Conservation (phyloP, 306 rosid genomes). For the Astragalus glycyphyllos region DNA sequence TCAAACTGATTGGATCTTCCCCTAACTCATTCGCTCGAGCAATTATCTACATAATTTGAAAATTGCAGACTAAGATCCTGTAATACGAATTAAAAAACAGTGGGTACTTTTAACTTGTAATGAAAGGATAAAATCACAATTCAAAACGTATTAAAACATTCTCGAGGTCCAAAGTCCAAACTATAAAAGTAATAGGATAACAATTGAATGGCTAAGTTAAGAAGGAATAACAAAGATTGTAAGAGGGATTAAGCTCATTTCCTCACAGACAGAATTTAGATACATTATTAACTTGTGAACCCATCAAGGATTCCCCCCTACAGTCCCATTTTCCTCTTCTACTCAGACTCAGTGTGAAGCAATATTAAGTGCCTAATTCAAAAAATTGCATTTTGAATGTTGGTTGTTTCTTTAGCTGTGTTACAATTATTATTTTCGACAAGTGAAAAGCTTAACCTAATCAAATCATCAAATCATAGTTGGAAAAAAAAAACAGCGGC, state of each 20-base stretch:
- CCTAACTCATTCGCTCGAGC: constrained; percentile 86
- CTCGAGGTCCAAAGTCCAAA: constrained; percentile 24
- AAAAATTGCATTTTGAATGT: constrained; percentile 18
- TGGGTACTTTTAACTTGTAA: constrained; percentile 54
- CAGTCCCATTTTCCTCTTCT: constrained; percentile 15
- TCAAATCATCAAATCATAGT: not conserved
- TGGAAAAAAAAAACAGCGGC: not conserved
- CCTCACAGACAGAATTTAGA: not conserved
- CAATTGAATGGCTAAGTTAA: constrained; percentile 4
- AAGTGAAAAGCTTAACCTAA: constrained; percentile 1
- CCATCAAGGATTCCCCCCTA: constrained; percentile 10
- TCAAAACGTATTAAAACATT: not conserved
- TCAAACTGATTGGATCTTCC: constrained; percentile 87
- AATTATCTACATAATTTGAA: constrained; percentile 97
- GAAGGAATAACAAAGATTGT: constrained; percentile 6
- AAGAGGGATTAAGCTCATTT: constrained; percentile 2
- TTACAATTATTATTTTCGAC: constrained; percentile 5
- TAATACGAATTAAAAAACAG: constrained; percentile 72
- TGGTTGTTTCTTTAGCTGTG: not conserved
- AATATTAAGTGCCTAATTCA: constrained; percentile 5
- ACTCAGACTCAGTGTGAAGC: constrained; percentile 29
- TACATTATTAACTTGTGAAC: not conserved
- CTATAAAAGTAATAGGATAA: constrained; percentile 17
- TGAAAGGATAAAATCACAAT: constrained; percentile 35
- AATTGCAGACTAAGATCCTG: constrained; percentile 98